A percentile compares a stretch with the other conserved stretches of the same genome.
These are phyloP conservation scores for Silene coronaria DNA, from an alignment of 179 eudicot genomes.

Conservation along the genomic window DNA sequence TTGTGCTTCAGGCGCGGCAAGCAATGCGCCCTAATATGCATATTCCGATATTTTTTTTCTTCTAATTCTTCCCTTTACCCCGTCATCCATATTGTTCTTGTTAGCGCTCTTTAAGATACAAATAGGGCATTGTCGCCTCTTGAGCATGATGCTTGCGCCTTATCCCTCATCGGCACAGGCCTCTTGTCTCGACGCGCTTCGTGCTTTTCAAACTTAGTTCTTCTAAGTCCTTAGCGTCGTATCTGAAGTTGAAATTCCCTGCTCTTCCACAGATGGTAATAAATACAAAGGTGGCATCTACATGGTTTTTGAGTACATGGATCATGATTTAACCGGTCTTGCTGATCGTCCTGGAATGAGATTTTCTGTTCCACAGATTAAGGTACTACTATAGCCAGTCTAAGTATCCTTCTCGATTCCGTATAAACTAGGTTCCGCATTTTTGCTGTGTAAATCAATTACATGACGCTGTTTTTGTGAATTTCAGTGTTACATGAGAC, in stretches of 20 bases:
- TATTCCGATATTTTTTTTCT: neutral
- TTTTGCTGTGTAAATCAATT: neutral
- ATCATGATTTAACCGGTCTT: slow-evolving; percentile 94
- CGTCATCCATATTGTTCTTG: too few species aligned
- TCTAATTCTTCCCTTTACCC: neutral
- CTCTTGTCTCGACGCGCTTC: too few species aligned
- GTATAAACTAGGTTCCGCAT: neutral
- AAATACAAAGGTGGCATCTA: slow-evolving; percentile 78
- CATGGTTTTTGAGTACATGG: slow-evolving; percentile 99
- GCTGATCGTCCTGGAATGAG: slow-evolving; percentile 95
- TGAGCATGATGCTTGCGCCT: neutral
- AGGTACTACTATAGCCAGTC: slow-evolving; percentile 44
- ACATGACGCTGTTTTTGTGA: slow-evolving; percentile 2
- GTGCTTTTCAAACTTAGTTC: neutral
- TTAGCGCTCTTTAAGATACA: neutral
- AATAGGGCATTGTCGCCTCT: neutral
- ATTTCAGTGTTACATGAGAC: slow-evolving; percentile 88
- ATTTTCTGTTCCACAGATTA: slow-evolving; percentile 83
- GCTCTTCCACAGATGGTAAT: slow-evolving; percentile 50
- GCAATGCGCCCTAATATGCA: too few species aligned
- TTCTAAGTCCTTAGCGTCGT: neutral
- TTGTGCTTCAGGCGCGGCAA: too few species aligned
- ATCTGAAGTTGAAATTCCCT: neutral
- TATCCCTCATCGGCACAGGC: neutral
- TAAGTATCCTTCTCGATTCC: neutral